A percentile compares a stretch with the other conserved stretches of the same genome.
phyloP scores from a whole-genome alignment of 1,139 yeast genomes.

The Yamadazyma spencermartinsiae region DNA sequence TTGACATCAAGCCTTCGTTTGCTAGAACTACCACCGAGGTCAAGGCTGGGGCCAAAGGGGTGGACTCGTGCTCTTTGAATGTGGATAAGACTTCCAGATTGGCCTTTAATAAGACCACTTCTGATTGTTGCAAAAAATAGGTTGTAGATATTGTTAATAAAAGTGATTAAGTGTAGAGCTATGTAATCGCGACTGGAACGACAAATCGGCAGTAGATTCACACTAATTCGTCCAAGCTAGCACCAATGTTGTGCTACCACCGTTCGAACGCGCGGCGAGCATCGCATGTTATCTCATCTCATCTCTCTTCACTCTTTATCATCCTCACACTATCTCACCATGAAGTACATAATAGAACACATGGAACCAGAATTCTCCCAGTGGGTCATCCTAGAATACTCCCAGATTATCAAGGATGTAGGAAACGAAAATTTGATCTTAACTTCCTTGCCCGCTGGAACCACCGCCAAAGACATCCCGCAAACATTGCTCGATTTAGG shows the following conservation, averaged over 20 bases:
- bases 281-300: too few relatives aligned
- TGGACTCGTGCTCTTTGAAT: slow-evolving; percentile 36
- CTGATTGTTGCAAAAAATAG: slow-evolving; percentile 22
- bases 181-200: too few relatives aligned
- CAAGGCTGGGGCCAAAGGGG: slow-evolving; percentile 35
- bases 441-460: slow-evolving; percentile 70
- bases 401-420: slow-evolving; percentile 77
- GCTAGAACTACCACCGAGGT: slow-evolving; percentile 65
- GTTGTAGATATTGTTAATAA: neutral
- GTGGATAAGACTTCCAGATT: slow-evolving; percentile 44
- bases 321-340: too few relatives aligned
- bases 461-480: slow-evolving; percentile 69
- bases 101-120: slow-evolving; percentile 31
- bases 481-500: slow-evolving; percentile 57
- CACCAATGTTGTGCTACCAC: too few relatives aligned
- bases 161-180: too few relatives aligned
- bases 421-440: slow-evolving; percentile 74
- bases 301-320: too few relatives aligned
- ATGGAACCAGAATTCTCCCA: slow-evolving; percentile 97
- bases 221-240: too few relatives aligned
- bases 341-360: slow-evolving; percentile 94
- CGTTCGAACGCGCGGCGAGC: too few relatives aligned
- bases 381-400: slow-evolving; percentile 90
- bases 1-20: slow-evolving; percentile 72
- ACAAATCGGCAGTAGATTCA: too few relatives aligned